phyloP scores from a whole-genome alignment of 2,329 filamentous ascomycete species.

The Myriosclerotinia scirpicola region DNA sequence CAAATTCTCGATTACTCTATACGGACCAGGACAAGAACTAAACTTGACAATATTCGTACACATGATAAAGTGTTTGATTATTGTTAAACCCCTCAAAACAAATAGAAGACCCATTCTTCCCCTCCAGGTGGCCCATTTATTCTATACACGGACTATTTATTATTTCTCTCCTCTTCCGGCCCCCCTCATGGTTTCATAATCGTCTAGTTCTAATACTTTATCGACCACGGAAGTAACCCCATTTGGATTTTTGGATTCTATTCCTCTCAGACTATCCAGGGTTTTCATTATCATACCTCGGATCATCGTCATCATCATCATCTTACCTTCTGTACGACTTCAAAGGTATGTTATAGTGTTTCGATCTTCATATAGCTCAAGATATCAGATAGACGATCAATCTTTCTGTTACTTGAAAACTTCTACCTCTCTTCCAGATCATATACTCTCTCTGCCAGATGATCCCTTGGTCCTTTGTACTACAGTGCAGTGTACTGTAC shows the following conservation, averaged over 20 bases:
- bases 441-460: neutral
- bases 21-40: too few species aligned
- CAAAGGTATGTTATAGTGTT: constrained; percentile 10
- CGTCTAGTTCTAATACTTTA: neutral
- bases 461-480: constrained; percentile 7
- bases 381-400: constrained; percentile 7
- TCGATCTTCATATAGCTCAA: constrained; percentile 12
- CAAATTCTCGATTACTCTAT: neutral
- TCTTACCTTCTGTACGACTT: neutral
- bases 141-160: constrained; percentile 11
- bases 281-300: constrained; percentile 1
- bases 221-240: neutral
- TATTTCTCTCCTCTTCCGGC: neutral
- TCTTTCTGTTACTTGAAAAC: constrained; percentile 9
- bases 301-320: too few species aligned
- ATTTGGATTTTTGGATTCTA: constrained; percentile 4
- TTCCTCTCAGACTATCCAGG: neutral
- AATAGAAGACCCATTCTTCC: constrained; percentile 8
- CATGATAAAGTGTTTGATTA: neutral
- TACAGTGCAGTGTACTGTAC: neutral
- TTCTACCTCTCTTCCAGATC: constrained; percentile 4
- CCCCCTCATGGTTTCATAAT: constrained; percentile 8
- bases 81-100: constrained; percentile 1
- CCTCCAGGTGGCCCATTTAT: constrained; percentile 9
- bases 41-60: constrained; percentile 1